Evolutionary conservation across 441 rosid species (phyloP).

Genomic region (Populus hybrid): DNA sequence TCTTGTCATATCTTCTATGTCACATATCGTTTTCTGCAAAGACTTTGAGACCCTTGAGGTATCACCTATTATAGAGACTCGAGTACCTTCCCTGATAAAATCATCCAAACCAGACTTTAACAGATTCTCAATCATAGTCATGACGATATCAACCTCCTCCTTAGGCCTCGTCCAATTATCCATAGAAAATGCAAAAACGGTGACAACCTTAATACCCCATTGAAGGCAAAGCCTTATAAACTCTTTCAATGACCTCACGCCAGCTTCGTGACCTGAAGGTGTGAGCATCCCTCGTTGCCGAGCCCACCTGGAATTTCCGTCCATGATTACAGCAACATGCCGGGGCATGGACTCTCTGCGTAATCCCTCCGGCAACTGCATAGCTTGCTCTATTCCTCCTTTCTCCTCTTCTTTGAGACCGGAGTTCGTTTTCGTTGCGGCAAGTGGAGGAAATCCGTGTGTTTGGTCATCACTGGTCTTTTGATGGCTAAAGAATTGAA

Average conservation of each 20-base stretch:
- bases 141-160: constrained; percentile 42
- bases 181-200: constrained; percentile 47
- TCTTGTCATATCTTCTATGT: constrained; percentile 49
- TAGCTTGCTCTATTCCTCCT: neutral
- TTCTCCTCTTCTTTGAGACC: neutral
- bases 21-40: constrained; percentile 31
- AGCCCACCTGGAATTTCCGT: constrained; percentile 70
- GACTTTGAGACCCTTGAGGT: constrained; percentile 53
- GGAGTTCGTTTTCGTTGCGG: neutral
- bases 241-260: constrained; percentile 28
- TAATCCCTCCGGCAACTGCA: constrained; percentile 50
- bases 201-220: constrained; percentile 43
- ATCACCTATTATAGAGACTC: constrained; percentile 65
- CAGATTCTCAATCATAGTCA: constrained; percentile 33
- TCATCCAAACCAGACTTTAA: constrained; percentile 30
- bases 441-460: neutral
- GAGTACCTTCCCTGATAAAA: constrained; percentile 39
- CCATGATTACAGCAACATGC: constrained; percentile 88
- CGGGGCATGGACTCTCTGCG: constrained; percentile 52
- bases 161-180: constrained; percentile 48
- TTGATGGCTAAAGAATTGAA: no score
- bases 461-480: neutral
- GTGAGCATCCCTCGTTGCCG: constrained; percentile 27
- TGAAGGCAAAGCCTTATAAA: constrained; percentile 24
- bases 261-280: constrained; percentile 38